Base-by-base conservation (phyloP, 1,139 yeast species). In the Chernovozyma sophiae-reginae region DNA sequence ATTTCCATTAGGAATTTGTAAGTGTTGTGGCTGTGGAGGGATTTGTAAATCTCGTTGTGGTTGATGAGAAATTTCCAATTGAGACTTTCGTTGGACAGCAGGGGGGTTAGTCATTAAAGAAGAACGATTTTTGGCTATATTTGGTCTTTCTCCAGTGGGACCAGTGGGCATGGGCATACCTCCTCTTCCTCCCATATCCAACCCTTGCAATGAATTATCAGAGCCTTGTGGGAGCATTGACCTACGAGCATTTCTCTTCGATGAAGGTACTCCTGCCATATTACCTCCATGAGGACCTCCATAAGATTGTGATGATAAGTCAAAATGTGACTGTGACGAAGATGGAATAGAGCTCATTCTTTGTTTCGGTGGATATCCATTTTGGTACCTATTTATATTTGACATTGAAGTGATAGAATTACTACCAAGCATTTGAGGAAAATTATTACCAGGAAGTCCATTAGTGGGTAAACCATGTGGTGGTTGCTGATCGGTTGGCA, bases 161-260 rank as follows among this genome's bases (percentile, higher is more conserved):
- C 44, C 50, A 3, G 51, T 52, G 1, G 68, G 62, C 53, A 55
- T 54, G 34, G 74, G 75, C 75, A 69, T 70, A 11, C 75, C 75
- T n/a, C 73, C 75, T 46, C 76, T 59, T 10, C 74, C 75, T 12
- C 75, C 75, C 61, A 68, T 59, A 48, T 70, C 75, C 24, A 68
- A 45, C 3, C 69, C 68, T 25, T 60, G 61, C 20, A 61, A 46
- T 11, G 37, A n/a, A 26, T 29, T 34, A 36, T 56, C 60, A 10
- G 62, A 65, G 55, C 61, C 48, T 36, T 43, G 54, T 15, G 72
- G 68, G 46, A 58, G 59, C 12, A 55, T 62, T 0, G 72, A 64
- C 20, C 73, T 58, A 35, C 74, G 61, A 42, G 62, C 61, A 32
- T 37, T 51, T 35, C 58, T 58, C 45, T 62, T 63, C 7, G 62